Conservation (phyloP, 176 grass and related monocot genomes). For the Thalia dealbata region DNA sequence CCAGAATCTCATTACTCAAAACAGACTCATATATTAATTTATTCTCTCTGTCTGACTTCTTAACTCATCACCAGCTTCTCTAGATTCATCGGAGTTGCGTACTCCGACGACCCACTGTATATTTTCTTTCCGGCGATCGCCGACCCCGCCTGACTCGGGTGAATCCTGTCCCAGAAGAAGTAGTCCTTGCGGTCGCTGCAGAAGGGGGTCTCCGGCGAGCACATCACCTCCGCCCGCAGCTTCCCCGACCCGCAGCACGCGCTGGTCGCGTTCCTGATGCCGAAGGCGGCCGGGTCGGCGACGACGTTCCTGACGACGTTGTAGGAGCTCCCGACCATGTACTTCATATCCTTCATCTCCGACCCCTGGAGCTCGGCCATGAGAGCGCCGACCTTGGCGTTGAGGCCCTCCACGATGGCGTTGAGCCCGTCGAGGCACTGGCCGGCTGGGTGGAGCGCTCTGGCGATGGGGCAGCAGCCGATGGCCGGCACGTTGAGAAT, state of each 20-base stretch:
- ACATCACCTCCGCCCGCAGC: constrained; percentile 8
- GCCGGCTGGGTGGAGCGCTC: constrained; percentile 8
- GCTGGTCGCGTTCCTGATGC: constrained; percentile 29
- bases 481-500: constrained; percentile 37
- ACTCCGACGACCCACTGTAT: constrained; percentile 22
- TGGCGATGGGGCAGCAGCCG: constrained; percentile 39
- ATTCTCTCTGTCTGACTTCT: neutral
- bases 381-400: constrained; percentile 20
- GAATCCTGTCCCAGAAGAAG: constrained; percentile 55
- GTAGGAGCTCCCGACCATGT: constrained; percentile 35
- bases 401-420: constrained; percentile 19
- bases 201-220: constrained; percentile 13
- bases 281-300: constrained; percentile 18
- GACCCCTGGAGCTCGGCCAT: constrained; percentile 2
- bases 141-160: constrained; percentile 31
- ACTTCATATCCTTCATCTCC: constrained; percentile 33
- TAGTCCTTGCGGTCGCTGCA: constrained; percentile 24
- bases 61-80: constrained; percentile 24
- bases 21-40: no score
- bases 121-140: constrained; percentile 33
- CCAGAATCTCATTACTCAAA: no score
- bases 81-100: constrained; percentile 38
- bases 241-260: constrained; percentile 41
- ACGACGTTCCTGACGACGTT: constrained; percentile 24
- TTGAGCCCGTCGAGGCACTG: constrained; percentile 36